Evolutionary conservation across 805 yeast genomes (phyloP).

Genomic region (Danielozyma ontarioensis): DNA sequence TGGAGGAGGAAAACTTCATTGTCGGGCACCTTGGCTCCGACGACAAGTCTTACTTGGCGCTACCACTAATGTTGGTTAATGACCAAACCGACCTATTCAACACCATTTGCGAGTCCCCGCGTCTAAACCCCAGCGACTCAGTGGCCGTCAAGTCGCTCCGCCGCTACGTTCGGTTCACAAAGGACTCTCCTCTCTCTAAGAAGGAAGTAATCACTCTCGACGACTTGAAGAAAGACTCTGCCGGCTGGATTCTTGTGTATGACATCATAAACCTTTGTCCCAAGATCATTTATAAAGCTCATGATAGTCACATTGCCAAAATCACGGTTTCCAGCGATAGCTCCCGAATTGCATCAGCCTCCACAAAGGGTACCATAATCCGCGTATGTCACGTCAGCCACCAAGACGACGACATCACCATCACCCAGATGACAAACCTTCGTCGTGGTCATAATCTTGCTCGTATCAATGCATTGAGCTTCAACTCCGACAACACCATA

Average conservation of each 20-base stretch:
- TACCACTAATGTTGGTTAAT: conserved; percentile 26
- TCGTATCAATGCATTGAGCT: conserved; percentile 27
- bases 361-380: conserved; percentile 38
- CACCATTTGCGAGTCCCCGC: conserved; percentile 7
- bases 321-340: conserved; percentile 23
- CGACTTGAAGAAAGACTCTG: conserved; percentile 22
- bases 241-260: conserved; percentile 38
- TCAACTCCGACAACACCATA: conserved; percentile 27
- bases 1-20: conserved; percentile 7
- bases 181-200: conserved; percentile 5
- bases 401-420: conserved; percentile 8
- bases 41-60: conserved; percentile 28
- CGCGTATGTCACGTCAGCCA: conserved; percentile 24
- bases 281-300: conserved; percentile 33
- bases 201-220: conserved; percentile 16
- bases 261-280: conserved; percentile 32
- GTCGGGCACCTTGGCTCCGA: conserved; percentile 34
- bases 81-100: conserved; percentile 30
- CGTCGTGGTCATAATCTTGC: conserved; percentile 39
- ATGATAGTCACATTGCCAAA: conserved; percentile 30
- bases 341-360: conserved; percentile 34
- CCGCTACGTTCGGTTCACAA: conserved; percentile 20
- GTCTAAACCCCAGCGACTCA: conserved; percentile 16
- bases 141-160: conserved; percentile 10
- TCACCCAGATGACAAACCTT: conserved; percentile 27